A percentile compares a stretch with the other conserved stretches of the same genome.
phyloP scores from a whole-genome alignment of 345 rosid genomes.

The Cochlearia excelsa region DNA sequence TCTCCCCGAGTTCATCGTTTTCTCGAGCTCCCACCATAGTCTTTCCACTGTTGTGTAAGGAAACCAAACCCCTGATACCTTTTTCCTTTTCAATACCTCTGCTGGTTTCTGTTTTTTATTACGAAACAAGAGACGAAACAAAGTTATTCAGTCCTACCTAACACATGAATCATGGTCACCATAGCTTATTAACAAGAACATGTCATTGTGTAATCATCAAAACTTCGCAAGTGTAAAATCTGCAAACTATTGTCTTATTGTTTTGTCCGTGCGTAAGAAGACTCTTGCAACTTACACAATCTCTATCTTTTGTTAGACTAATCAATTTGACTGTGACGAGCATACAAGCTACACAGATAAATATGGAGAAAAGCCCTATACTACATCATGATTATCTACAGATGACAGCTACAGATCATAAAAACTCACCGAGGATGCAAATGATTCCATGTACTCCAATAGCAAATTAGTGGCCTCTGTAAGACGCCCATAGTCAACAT shows the following conservation, averaged over 20 bases:
- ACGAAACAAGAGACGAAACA: background rate
- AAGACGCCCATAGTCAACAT: conserved; percentile 69
- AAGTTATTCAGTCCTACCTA: conserved; percentile 1
- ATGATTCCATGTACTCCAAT: conserved; percentile 65
- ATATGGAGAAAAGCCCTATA: too few species aligned
- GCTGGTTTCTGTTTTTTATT: conserved; percentile 60
- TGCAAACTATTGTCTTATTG: conserved; percentile 4
- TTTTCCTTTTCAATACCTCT: conserved; percentile 64
- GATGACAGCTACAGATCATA: too few species aligned
- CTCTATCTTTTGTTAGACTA: conserved; percentile 5
- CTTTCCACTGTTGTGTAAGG: conserved; percentile 72
- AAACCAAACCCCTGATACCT: conserved; percentile 72
- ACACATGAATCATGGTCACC: conserved; percentile 5
- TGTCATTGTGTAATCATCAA: too few species aligned
- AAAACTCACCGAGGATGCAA: conserved; percentile 66
- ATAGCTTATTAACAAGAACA: background rate
- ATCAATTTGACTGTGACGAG: conserved; percentile 9
- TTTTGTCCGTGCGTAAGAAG: conserved; percentile 10
- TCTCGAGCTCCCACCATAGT: conserved; percentile 79
- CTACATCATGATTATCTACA: too few species aligned
- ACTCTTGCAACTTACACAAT: conserved; percentile 2
- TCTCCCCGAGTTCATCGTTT: conserved; percentile 48
- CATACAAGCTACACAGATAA: background rate
- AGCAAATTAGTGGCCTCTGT: conserved; percentile 80
- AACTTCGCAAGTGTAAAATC: background rate